Percentiles rank a stretch among this genome's conserved stretches.
Conservation (phyloP, 148 eudicot genomes). For the Persicaria maculosa region DNA sequence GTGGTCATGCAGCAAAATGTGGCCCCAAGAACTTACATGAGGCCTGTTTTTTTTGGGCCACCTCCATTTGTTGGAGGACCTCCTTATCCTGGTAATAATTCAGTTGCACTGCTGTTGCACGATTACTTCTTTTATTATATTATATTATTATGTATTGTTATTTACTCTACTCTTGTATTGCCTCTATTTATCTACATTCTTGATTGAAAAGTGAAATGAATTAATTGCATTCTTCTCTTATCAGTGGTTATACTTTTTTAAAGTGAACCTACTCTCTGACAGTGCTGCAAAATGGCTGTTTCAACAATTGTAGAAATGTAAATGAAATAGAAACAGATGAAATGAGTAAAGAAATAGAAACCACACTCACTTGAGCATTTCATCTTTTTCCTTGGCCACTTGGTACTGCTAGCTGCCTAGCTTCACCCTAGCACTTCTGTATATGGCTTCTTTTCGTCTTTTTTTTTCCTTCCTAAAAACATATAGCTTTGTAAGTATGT, state of each 20-base stretch:
- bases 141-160: not conserved
- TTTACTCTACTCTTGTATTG: not conserved
- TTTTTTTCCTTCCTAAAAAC: too few species aligned
- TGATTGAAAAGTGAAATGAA: not conserved
- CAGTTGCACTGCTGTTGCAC: not conserved
- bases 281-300: not conserved
- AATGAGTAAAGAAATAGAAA: not conserved
- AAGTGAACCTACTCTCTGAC: not conserved
- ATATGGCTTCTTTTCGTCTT: not conserved
- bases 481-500: not conserved
- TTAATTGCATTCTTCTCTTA: not conserved
- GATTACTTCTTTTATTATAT: not conserved
- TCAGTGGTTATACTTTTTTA: not conserved
- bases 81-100: slow-evolving; percentile 37
- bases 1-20: slow-evolving; percentile 21
- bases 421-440: not conserved
- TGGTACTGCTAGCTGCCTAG: too few species aligned
- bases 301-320: not conserved
- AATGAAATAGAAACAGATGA: not conserved
- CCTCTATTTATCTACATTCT: not conserved
- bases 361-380: not conserved
- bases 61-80: slow-evolving; percentile 38
- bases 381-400: too few species aligned
- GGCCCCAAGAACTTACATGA: slow-evolving; percentile 42
- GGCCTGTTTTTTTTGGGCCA: slow-evolving; percentile 42